Base-by-base conservation (phyloP, 306 rosid genomes). In the Prinsepia uniflora region DNA sequence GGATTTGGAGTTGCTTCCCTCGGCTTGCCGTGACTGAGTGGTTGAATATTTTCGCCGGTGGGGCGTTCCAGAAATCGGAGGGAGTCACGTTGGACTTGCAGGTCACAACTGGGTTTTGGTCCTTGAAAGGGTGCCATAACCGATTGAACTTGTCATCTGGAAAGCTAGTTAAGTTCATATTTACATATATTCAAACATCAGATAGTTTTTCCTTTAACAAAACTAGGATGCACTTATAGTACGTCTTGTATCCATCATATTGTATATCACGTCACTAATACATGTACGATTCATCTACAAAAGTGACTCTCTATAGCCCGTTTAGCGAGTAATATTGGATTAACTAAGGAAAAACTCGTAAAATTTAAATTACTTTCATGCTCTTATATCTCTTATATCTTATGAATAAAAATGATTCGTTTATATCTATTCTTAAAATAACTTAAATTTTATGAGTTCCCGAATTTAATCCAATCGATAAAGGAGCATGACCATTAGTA, bases 61-160 rank as follows among this genome's bases (percentile, higher is more conserved):
- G 98, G 6, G 80, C 65, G 76, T 93, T 93, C 98, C 98, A 93
- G 59, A 90, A 93, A 50, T 84, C 85, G 7, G 87, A 80, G 66
- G 92, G 20, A 61, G 79, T 75, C 70, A 85, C 40, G 45, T 81
- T 84, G 45, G 75, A 55, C 7, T 75, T 83, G 79, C 79, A 71
- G 19, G 4, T 43, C 71, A 87, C 89, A 20, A 60, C 19, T 2
- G 88, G 89, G 70, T 84, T 87, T 47, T 78, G 41, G 67, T 88
- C 97, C 75, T 56, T 76, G 48, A 71, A 84, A 40, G 96, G 97
- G 65, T 82, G 93, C 97, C 96, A 90, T 60, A 85, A 39, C 73
- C 98, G 83, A 83, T 93, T 79, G 86, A 76, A 93, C 83, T 77
- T 73, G 84, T 93, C 98, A 53, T 90, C 97, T 75, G 96, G 98